phyloP scores from a whole-genome alignment of 2,329 filamentous ascomycete species.

The Exserohilum rostratum region DNA sequence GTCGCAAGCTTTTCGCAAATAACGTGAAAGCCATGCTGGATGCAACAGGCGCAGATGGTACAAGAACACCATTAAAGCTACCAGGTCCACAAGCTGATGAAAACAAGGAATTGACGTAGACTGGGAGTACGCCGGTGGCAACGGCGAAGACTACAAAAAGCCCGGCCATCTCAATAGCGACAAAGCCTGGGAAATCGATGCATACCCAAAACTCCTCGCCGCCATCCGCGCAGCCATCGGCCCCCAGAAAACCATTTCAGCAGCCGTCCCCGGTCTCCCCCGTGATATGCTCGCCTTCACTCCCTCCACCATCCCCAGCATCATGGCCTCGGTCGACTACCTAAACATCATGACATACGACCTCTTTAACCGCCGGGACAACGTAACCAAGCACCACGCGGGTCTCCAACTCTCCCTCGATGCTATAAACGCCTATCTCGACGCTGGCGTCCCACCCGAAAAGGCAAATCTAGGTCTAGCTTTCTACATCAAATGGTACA shows the following conservation, averaged over 20 bases:
- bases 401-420: conserved; percentile 62
- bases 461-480: conserved; percentile 70
- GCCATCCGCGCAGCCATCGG: conserved; percentile 66
- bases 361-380: conserved; percentile 72
- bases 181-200: conserved; percentile 65
- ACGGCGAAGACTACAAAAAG: conserved; percentile 70
- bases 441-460: conserved; percentile 58
- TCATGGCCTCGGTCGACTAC: conserved; percentile 67
- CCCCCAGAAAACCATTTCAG: conserved; percentile 64
- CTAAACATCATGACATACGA: conserved; percentile 76
- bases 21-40: conserved; percentile 70
- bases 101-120: conserved; percentile 61
- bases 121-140: conserved; percentile 70
- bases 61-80: conserved; percentile 37
- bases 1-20: conserved; percentile 61
- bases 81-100: neutral
- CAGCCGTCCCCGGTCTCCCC: conserved; percentile 68
- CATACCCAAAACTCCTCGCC: conserved; percentile 66
- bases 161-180: conserved; percentile 60
- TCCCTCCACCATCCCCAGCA: conserved; percentile 59
- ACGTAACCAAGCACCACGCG: conserved; percentile 67
- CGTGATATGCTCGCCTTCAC: conserved; percentile 73
- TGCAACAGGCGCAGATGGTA: conserved; percentile 65
- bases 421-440: conserved; percentile 64
- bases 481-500: conserved; percentile 72